phyloP scores from a whole-genome alignment of 257 asterid species.

The Solanum sparsipilum region DNA sequence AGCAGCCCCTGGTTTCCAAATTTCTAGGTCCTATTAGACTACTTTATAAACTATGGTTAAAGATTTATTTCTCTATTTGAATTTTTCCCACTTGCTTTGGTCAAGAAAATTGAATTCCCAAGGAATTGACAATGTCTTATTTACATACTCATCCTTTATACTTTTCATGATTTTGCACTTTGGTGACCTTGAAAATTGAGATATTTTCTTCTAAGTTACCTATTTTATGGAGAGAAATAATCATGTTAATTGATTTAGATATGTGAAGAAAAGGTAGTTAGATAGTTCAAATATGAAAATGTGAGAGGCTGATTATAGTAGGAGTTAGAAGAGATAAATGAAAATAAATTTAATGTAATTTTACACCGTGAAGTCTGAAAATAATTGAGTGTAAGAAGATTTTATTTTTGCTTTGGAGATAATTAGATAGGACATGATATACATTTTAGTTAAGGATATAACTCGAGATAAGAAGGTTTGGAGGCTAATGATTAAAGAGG shows the following conservation, averaged over 20 bases:
- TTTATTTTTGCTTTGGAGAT: background rate
- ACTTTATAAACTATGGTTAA: background rate
- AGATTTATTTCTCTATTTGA: background rate
- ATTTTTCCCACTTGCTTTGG: background rate
- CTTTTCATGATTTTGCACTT: background rate
- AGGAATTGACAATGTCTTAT: background rate
- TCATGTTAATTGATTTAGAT: background rate
- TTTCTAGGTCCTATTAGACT: background rate
- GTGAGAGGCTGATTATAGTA: no score
- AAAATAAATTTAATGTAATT: background rate
- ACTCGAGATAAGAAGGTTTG: background rate
- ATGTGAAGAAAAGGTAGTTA: background rate
- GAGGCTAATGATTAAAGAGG: fast-evolving
- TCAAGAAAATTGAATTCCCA: background rate
- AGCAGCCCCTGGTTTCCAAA: slow-evolving; percentile 14
- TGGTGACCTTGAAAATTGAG: background rate
- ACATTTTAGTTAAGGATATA: background rate
- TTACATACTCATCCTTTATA: background rate
- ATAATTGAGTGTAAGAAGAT: no score
- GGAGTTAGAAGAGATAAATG: no score
- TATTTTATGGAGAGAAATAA: background rate
- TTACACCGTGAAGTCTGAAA: fast-evolving
- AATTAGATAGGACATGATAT: background rate
- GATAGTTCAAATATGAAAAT: background rate
- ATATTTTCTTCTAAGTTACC: background rate